A percentile compares a stretch with the other conserved stretches of the same genome.
phyloP scores from a whole-genome alignment of 1,139 yeast species.

The Kodamaea fungicola region DNA sequence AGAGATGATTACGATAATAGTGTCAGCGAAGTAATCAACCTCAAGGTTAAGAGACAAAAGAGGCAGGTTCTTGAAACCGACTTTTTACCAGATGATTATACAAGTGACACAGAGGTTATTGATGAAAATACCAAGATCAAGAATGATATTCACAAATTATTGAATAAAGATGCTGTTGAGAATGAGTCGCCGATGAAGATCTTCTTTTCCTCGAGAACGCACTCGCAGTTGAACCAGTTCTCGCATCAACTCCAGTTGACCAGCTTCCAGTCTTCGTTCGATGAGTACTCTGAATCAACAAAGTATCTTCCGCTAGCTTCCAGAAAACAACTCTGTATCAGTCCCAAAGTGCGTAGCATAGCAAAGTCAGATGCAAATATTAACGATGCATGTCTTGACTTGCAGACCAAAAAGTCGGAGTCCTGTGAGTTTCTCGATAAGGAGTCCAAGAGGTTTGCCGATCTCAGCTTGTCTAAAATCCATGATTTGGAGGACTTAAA shows the following conservation, averaged over 20 bases:
- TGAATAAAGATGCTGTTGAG: slow-evolving; percentile 27
- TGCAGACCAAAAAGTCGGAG: slow-evolving; percentile 43
- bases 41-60: slow-evolving; percentile 2
- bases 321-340: slow-evolving; percentile 80
- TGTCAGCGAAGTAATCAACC: slow-evolving; percentile 8
- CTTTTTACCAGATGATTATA: slow-evolving; percentile 41
- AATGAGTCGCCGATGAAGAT: slow-evolving; percentile 45
- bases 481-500: slow-evolving; percentile 84
- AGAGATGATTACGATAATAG: slow-evolving; percentile 14
- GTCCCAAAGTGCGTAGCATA: slow-evolving; percentile 45
- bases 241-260: slow-evolving; percentile 69
- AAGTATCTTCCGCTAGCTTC: slow-evolving; percentile 75
- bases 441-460: slow-evolving; percentile 51
- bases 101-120: slow-evolving; percentile 28
- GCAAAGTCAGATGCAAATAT: slow-evolving; percentile 52
- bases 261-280: slow-evolving; percentile 59
- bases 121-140: slow-evolving; percentile 19
- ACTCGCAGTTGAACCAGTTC: slow-evolving; percentile 83
- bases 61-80: slow-evolving; percentile 17
- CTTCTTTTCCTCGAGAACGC: slow-evolving; percentile 81
- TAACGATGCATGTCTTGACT: slow-evolving; percentile 79
- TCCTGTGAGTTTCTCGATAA: slow-evolving; percentile 55
- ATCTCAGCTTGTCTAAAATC: slow-evolving; percentile 55
- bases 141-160: slow-evolving; percentile 41
- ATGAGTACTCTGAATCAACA: slow-evolving; percentile 35